A percentile compares a stretch with the other conserved stretches of the same genome.
Evolutionary conservation across 2,329 filamentous ascomycete genomes (phyloP).

Genomic region (Hortaea sp.): DNA sequence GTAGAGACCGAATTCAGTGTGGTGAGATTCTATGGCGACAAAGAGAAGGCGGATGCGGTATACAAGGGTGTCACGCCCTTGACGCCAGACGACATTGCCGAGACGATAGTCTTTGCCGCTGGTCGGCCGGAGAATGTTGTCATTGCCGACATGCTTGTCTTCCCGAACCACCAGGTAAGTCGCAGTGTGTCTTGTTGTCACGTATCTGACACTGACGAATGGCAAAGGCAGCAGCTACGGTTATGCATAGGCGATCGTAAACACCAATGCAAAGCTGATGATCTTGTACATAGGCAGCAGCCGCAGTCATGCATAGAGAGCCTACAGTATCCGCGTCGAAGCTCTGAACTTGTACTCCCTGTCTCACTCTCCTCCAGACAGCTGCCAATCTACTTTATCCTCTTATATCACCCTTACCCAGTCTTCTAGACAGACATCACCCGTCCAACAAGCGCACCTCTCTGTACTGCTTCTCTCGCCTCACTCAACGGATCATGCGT

Average conservation of each 20-base stretch:
- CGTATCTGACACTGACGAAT: conserved; percentile 1
- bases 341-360: conserved; percentile 4
- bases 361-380: not conserved
- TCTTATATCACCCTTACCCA: not conserved
- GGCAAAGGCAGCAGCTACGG: conserved; percentile 32
- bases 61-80: conserved; percentile 78
- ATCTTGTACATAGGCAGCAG: conserved; percentile 7
- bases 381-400: too few species aligned
- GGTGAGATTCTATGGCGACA: conserved; percentile 80
- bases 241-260: conserved; percentile 34
- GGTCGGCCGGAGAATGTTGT: conserved; percentile 83
- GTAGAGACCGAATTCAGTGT: conserved; percentile 92
- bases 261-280: conserved; percentile 4
- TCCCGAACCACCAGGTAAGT: conserved; percentile 77
- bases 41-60: conserved; percentile 78
- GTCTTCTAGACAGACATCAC: conserved; percentile 3
- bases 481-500: conserved; percentile 1
- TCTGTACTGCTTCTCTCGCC: conserved; percentile 1
- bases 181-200: not conserved
- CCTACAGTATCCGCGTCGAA: conserved; percentile 6
- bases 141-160: conserved; percentile 76
- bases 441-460: conserved; percentile 1
- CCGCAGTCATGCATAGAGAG: conserved; percentile 10
- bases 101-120: conserved; percentile 77
- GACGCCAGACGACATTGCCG: conserved; percentile 83